Conservation (phyloP, 129 eudicot genomes). For the Rutidosis leptorrhynchoides region DNA sequence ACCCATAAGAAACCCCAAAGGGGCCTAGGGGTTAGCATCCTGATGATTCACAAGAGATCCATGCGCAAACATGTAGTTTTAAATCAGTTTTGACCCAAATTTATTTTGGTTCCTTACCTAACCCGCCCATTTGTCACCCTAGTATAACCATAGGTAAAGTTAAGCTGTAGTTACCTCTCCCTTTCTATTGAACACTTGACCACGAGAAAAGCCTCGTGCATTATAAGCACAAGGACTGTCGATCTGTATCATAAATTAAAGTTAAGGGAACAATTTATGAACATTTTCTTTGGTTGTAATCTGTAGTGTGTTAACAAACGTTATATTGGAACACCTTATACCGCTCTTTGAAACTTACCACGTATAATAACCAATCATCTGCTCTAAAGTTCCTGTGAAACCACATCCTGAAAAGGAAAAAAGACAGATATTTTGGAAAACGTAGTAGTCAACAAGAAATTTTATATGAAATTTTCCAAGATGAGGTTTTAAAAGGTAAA, state of each 20-base stretch:
- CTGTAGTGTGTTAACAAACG: neutral
- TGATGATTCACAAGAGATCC: too few relatives aligned
- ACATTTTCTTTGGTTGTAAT: slow-evolving; percentile 5
- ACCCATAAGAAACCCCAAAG: neutral
- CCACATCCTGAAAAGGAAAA: slow-evolving; percentile 77
- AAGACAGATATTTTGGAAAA: slow-evolving; percentile 2
- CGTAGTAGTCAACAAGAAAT: neutral
- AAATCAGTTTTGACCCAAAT: slow-evolving; percentile 6
- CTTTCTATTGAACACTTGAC: slow-evolving; percentile 70
- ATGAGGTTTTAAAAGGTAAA: neutral
- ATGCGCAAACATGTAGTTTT: too few relatives aligned
- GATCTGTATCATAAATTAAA: slow-evolving; percentile 39
- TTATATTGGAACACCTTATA: neutral
- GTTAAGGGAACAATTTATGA: slow-evolving; percentile 5
- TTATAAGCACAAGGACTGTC: slow-evolving; percentile 69
- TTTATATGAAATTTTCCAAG: neutral
- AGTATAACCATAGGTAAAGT: neutral
- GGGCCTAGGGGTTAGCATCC: too few relatives aligned
- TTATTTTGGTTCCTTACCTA: neutral
- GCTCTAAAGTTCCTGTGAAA: slow-evolving; percentile 89
- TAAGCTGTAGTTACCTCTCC: slow-evolving; percentile 71
- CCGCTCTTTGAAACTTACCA: slow-evolving; percentile 46
- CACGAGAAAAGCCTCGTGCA: slow-evolving; percentile 74
- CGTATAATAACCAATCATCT: slow-evolving; percentile 87
- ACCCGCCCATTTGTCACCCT: neutral